Conservation (phyloP, 305 asterid genomes). For the Plantago lanceolata region DNA sequence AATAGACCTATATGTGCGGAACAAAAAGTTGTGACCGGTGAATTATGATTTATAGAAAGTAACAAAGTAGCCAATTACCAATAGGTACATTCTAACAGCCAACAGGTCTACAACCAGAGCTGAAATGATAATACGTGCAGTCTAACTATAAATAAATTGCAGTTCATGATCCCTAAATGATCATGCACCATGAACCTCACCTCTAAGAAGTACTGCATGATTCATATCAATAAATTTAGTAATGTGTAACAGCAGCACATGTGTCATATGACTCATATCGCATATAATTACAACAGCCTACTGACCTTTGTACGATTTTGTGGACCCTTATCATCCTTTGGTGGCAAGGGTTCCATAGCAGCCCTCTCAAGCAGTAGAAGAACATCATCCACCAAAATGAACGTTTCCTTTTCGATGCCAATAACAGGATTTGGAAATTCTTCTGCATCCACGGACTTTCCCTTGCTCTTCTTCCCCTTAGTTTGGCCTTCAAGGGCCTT, state of each 20-base stretch:
- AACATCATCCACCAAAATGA: constrained; percentile 88
- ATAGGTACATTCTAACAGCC: too few species aligned
- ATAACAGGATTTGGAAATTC: constrained; percentile 60
- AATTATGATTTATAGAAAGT: too few species aligned
- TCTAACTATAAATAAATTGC: not conserved
- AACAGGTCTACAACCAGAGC: too few species aligned
- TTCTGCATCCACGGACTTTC: constrained; percentile 51
- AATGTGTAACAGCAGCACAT: not conserved
- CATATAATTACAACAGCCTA: not conserved
- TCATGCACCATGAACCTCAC: not conserved
- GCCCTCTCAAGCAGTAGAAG: constrained; percentile 80
- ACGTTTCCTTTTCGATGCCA: constrained; percentile 60
- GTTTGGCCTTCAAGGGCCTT: constrained; percentile 82
- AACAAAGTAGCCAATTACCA: too few species aligned
- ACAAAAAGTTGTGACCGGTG: too few species aligned
- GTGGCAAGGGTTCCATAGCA: constrained; percentile 85
- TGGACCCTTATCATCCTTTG: constrained; percentile 95
- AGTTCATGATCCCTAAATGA: not conserved
- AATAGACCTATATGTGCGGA: too few species aligned
- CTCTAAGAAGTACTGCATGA: not conserved
- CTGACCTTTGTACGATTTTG: constrained; percentile 88
- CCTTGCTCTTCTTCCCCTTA: constrained; percentile 60
- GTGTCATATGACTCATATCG: not conserved
- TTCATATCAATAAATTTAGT: not conserved
- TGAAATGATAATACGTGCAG: too few species aligned